These are phyloP conservation scores for Oryza officinalis DNA, from an alignment of 176 grass and related monocot genomes.

Conservation along the genomic window DNA sequence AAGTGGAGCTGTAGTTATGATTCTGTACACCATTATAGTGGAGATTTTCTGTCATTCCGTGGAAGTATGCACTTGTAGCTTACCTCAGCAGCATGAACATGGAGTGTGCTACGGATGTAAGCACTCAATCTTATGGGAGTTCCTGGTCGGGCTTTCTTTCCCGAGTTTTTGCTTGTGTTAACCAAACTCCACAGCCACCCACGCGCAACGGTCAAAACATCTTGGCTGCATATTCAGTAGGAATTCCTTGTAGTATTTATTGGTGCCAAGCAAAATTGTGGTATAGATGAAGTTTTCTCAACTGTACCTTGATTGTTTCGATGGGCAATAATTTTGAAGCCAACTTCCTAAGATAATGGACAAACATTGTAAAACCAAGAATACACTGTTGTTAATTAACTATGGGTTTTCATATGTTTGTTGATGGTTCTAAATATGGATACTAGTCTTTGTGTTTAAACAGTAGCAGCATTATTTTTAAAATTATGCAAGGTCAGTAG, in stretches of 20 bases:
- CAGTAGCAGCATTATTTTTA: neutral
- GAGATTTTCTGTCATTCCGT: neutral
- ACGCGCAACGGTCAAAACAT: neutral
- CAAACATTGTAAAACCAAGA: neutral
- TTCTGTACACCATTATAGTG: neutral
- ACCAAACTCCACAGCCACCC: neutral
- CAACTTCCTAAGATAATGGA: neutral
- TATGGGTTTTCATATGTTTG: neutral
- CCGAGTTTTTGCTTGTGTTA: neutral
- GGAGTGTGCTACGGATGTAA: neutral
- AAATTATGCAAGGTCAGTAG: neutral
- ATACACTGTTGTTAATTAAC: conserved; percentile 11
- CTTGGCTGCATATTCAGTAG: neutral
- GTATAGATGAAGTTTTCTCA: neutral
- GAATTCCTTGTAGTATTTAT: neutral
- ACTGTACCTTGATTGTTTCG: neutral
- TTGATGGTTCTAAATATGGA: neutral
- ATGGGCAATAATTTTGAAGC: neutral
- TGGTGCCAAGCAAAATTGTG: neutral
- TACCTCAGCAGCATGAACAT: neutral
- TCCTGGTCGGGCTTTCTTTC: neutral
- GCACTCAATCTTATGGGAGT: neutral
- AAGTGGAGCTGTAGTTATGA: neutral
- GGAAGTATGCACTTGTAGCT: neutral
- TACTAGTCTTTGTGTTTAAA: neutral